Conservation (phyloP, 805 yeast species). For the Lachancea cidri region DNA sequence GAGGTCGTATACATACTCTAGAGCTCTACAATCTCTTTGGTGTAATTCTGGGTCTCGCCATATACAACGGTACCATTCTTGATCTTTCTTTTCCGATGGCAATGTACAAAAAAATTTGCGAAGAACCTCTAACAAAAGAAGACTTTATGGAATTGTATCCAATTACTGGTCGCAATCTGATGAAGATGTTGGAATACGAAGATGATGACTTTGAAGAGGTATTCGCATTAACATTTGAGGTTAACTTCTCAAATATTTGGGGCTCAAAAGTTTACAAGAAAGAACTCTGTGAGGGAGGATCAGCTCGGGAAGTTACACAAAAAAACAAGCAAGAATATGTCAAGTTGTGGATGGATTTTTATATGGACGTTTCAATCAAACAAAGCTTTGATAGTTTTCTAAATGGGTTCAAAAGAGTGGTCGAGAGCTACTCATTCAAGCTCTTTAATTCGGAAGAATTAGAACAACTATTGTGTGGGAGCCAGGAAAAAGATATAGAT, state of each 20-base stretch:
- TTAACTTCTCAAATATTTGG: conserved; percentile 48
- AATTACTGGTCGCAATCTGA: conserved; percentile 48
- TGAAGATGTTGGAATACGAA: conserved; percentile 40
- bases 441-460: conserved; percentile 79
- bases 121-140: conserved; percentile 46
- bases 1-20: conserved; percentile 22
- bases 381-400: conserved; percentile 54
- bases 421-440: conserved; percentile 68
- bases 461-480: conserved; percentile 72
- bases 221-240: conserved; percentile 59
- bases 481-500: conserved; percentile 55
- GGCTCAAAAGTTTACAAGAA: conserved; percentile 8
- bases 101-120: conserved; percentile 67
- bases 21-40: conserved; percentile 77
- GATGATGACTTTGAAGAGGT: conserved; percentile 42
- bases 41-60: conserved; percentile 81
- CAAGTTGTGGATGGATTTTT: conserved; percentile 54
- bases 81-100: conserved; percentile 75
- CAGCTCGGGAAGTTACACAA: conserved; percentile 47
- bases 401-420: conserved; percentile 68
- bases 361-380: conserved; percentile 49
- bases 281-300: conserved; percentile 56
- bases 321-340: conserved; percentile 58
- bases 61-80: conserved; percentile 82
- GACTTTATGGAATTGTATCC: conserved; percentile 74